phyloP scores from a whole-genome alignment of 228 moss, liverwort and hornwort species.

The Sphagnum fallax region DNA sequence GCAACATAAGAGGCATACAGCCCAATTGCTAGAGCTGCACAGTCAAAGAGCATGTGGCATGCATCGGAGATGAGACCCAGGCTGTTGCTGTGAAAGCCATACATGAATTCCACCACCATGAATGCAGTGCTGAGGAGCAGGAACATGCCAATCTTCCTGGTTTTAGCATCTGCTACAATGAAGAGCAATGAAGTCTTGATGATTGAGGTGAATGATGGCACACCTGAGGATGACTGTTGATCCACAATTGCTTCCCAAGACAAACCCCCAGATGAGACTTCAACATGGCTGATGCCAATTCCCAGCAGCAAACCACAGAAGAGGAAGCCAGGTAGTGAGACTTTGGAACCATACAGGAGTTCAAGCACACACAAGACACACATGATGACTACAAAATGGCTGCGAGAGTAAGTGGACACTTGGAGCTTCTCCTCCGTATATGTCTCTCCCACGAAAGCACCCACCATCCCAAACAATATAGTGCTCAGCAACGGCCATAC shows the following conservation, averaged over 20 bases:
- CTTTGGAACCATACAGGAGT: conserved; percentile 31
- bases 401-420: conserved; percentile 25
- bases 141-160: conserved; percentile 77
- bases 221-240: conserved; percentile 27
- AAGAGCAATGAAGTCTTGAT: conserved; percentile 64
- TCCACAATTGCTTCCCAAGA: conserved; percentile 42
- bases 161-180: conserved; percentile 68
- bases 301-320: conserved; percentile 28
- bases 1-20: conserved; percentile 93
- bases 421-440: conserved; percentile 36
- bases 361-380: conserved; percentile 38
- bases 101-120: conserved; percentile 93
- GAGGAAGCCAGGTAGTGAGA: conserved; percentile 37
- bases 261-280: conserved; percentile 40
- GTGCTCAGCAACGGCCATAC: conserved; percentile 36
- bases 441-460: conserved; percentile 30
- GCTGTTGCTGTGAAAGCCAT: conserved; percentile 94
- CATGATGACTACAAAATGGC: conserved; percentile 30
- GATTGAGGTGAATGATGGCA: conserved; percentile 37
- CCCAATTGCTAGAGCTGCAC: conserved; percentile 91
- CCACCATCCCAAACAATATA: conserved; percentile 31
- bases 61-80: conserved; percentile 94
- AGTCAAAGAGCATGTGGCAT: conserved; percentile 98
- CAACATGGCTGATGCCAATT: conserved; percentile 37
- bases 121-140: conserved; percentile 77